Conservation (phyloP, 495 filamentous ascomycete genomes). For the Chaetomium cochliodes region DNA sequence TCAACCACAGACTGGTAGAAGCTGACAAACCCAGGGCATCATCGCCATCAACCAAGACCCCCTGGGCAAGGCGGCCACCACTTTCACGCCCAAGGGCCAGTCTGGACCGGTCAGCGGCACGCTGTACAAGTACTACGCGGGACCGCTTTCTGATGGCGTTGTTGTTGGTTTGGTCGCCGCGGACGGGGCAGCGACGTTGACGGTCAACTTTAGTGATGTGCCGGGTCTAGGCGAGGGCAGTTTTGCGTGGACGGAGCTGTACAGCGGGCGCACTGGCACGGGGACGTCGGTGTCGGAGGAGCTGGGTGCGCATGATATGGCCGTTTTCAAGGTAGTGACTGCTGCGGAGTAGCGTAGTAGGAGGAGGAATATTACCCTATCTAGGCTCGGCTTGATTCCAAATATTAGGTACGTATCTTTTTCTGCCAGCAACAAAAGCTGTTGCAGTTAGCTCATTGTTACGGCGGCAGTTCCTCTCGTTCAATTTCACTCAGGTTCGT, state of each 20-base stretch:
- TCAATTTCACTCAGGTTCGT: too few relatives aligned
- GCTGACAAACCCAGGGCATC: background rate
- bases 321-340: background rate
- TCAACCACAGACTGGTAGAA: background rate
- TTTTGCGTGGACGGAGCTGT: background rate
- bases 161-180: background rate
- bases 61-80: conserved; percentile 4
- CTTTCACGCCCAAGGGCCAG: background rate
- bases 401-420: too few relatives aligned
- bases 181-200: background rate
- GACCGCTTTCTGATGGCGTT: background rate
- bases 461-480: too few relatives aligned
- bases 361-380: too few relatives aligned
- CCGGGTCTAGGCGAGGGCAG: background rate
- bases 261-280: background rate
- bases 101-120: background rate
- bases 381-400: too few relatives aligned
- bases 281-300: background rate
- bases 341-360: too few relatives aligned
- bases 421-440: too few relatives aligned
- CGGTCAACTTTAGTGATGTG: conserved; percentile 3
- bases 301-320: background rate
- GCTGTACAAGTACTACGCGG: background rate
- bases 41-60: background rate
- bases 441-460: too few relatives aligned